Evolutionary conservation across 805 yeast genomes (phyloP), one percentile per base, ranked within the genome.

Genomic region (Clavispora phyllophila): DNA sequence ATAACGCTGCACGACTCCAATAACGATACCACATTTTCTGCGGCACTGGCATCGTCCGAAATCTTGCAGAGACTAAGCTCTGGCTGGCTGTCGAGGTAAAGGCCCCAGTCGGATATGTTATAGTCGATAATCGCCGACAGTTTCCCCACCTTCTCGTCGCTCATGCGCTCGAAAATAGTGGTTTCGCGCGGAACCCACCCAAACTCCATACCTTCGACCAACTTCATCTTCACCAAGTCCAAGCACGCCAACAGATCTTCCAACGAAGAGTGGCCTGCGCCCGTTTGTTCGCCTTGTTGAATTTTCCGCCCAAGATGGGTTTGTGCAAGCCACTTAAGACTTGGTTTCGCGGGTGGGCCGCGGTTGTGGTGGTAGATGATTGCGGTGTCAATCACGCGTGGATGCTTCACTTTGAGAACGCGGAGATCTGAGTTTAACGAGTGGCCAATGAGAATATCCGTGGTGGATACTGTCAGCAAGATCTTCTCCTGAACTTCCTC

Each of bases 241-340:
- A 90, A 68, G 57, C 96, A 87, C 0, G 96, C 81, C 23, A 60
- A 60, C 10, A 96, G 84, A 58, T 91, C 99, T 57, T 87, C 96
- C 4, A 84, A 73, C 0, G 98, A 84, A 41, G 90, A 85, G 62
- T 91, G 98, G 14, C 75, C 75, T 1, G 50, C 50, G 1, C 95
- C 96, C 3, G 60, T 50, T 3, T 45, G 50, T 20, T 71, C 72
- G n/a, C 84, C 82, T 20, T 63, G 64, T 61, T 93, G 98, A 40
- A 91, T 91, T 0, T 60, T 65, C 39, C 75, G 63, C 15, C 70
- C 62, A 29, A 90, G 63, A 56, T 72, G 77, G 43, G 71, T 75
- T 9, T 70, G 63, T 2, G 89, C 72, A n/a, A 93, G 68, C 69
- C 81, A 81, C 57, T 76, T 82, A 46, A 91, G 70, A 0, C 95